Evolutionary conservation across 176 grass and related monocot species (phyloP).

Genomic region (Eragrostis curvula): DNA sequence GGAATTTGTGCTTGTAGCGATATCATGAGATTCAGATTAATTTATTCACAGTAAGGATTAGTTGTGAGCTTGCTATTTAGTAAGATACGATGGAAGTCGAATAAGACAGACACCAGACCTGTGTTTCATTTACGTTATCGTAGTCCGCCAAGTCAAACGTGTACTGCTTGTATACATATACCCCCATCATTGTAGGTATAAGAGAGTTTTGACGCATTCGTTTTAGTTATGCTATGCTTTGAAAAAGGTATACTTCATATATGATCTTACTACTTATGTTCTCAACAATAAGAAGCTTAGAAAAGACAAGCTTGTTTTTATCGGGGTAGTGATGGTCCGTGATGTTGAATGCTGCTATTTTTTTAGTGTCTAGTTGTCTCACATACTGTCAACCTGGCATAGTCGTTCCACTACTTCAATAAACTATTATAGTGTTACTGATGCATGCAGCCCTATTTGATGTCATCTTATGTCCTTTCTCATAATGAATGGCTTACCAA

Average conservation of each 20-base stretch:
- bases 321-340: neutral
- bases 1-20: conserved; percentile 11
- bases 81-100: neutral
- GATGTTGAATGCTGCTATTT: neutral
- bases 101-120: neutral
- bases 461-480: conserved; percentile 4
- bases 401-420: conserved; percentile 16
- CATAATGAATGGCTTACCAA: neutral
- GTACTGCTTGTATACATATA: conserved; percentile 10
- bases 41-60: conserved; percentile 26
- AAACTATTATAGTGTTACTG: neutral
- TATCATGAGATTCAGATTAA: neutral
- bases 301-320: neutral
- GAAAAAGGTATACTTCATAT: too few relatives aligned
- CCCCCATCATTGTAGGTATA: conserved; percentile 5
- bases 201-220: neutral
- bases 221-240: too few relatives aligned
- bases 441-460: conserved; percentile 20
- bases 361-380: conserved; percentile 1
- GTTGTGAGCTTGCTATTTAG: conserved; percentile 29
- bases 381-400: conserved; percentile 18
- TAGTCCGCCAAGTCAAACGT: neutral
- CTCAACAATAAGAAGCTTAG: too few relatives aligned
- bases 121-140: neutral
- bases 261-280: too few relatives aligned